phyloP scores from a whole-genome alignment of 202 grass and related monocot species.

The Schoenoplectus triqueter region DNA sequence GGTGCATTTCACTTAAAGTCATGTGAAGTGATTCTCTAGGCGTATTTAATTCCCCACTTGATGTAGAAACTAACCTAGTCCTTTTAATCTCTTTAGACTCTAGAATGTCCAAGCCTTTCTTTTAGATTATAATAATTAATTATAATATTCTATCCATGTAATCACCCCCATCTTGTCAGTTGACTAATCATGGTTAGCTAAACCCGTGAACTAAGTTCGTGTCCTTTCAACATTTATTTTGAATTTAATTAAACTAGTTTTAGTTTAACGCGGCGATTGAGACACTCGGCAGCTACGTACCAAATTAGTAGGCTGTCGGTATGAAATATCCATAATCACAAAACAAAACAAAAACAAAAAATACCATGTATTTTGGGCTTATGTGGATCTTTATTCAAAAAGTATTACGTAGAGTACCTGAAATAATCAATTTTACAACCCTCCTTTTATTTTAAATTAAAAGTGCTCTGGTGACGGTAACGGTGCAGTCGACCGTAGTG shows the following conservation, averaged over 20 bases:
- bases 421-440: background rate
- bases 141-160: conserved; percentile 22
- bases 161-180: conserved; percentile 33
- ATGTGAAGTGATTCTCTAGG: conserved; percentile 80
- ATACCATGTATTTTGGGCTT: background rate
- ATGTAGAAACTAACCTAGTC: conserved; percentile 67
- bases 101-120: conserved; percentile 68
- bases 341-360: background rate
- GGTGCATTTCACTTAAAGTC: conserved; percentile 99
- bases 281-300: conserved; percentile 33
- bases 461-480: background rate
- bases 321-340: background rate
- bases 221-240: conserved; percentile 26
- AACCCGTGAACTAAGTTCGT: conserved; percentile 37
- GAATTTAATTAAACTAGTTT: background rate
- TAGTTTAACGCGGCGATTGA: background rate
- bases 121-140: conserved; percentile 22
- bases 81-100: conserved; percentile 56
- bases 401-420: background rate
- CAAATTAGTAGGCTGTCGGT: conserved; percentile 33
- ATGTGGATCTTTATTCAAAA: background rate
- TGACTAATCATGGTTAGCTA: conserved; percentile 39
- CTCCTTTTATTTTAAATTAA: background rate
- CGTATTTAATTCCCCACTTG: conserved; percentile 58
- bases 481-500: background rate